Evolutionary conservation across 75 land plant genomes (phyloP).

Genomic region (Selaginella moellendorffii): DNA sequence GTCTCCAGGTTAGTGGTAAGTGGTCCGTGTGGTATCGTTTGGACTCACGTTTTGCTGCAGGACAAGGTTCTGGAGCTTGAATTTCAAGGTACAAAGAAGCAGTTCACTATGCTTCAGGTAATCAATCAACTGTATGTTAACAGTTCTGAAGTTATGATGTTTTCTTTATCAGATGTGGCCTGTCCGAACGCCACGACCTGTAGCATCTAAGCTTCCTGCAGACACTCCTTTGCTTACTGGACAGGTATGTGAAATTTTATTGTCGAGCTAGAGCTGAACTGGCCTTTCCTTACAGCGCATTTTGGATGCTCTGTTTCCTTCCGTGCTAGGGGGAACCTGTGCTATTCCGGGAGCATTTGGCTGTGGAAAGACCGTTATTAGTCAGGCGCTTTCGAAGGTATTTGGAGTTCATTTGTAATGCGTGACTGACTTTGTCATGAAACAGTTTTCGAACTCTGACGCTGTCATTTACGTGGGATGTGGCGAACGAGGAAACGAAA

Average conservation of each 20-base stretch:
- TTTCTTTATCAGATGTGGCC: conserved; percentile 70
- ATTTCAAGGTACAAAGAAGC: conserved; percentile 89
- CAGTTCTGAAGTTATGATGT: neutral
- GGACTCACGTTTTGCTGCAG: conserved; percentile 20
- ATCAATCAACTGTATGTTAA: neutral
- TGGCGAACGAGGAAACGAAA: conserved; percentile 99
- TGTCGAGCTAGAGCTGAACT: neutral
- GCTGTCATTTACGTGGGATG: conserved; percentile 99
- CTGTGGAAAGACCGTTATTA: conserved; percentile 99
- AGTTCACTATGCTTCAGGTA: conserved; percentile 98
- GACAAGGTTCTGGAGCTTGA: conserved; percentile 95
- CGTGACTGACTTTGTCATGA: neutral
- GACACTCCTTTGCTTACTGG: conserved; percentile 98
- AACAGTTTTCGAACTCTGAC: conserved; percentile 97
- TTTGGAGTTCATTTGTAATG: conserved; percentile 1
- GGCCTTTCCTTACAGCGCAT: conserved; percentile 50
- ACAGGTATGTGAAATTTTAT: conserved; percentile 37
- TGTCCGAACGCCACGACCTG: conserved; percentile 94
- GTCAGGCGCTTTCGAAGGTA: conserved; percentile 99
- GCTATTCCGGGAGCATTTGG: conserved; percentile 99
- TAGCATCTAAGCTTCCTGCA: conserved; percentile 90
- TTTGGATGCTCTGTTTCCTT: conserved; percentile 98
- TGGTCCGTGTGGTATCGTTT: neutral
- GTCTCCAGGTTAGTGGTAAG: conserved; percentile 41
- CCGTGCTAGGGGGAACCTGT: conserved; percentile 99